A percentile compares a stretch with the other conserved stretches of the same genome.
These are phyloP conservation scores for Panicum hallii DNA, from an alignment of 202 grass and related monocot genomes.

Conservation along the genomic window DNA sequence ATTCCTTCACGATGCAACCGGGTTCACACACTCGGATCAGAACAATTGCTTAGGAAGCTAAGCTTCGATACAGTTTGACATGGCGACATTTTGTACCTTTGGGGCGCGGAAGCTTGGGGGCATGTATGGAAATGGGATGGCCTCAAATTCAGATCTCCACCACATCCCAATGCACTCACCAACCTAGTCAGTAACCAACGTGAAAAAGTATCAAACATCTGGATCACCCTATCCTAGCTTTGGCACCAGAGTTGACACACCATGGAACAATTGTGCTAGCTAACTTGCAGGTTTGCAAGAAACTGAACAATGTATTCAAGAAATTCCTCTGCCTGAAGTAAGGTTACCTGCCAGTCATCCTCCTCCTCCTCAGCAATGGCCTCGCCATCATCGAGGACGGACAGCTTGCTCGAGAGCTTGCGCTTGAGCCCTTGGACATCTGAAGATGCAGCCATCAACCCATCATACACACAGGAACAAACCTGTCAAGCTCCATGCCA, in stretches of 20 bases:
- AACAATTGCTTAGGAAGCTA: neutral
- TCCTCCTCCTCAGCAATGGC: neutral
- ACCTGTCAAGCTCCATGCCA: neutral
- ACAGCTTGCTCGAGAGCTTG: conserved; percentile 67
- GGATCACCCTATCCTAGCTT: neutral
- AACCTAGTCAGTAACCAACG: conserved; percentile 11
- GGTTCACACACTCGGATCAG: neutral
- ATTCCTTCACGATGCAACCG: conserved; percentile 45
- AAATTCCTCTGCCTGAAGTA: neutral
- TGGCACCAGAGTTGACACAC: neutral
- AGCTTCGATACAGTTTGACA: neutral
- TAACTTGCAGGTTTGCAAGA: neutral
- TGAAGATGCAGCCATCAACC: conserved; percentile 31
- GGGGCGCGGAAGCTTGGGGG: conserved; percentile 30
- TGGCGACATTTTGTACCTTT: conserved; percentile 35
- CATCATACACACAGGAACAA: neutral
- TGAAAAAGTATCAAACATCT: neutral
- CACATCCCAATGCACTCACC: conserved; percentile 58
- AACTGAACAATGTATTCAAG: neutral
- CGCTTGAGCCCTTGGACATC: conserved; percentile 67
- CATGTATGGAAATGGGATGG: conserved; percentile 55
- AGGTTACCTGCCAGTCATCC: conserved; percentile 61
- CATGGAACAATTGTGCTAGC: neutral
- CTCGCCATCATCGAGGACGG: neutral
- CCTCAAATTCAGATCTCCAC: conserved; percentile 66